Base-by-base conservation (phyloP, 768 basidiomycete species). In the Mycena galopus region DNA sequence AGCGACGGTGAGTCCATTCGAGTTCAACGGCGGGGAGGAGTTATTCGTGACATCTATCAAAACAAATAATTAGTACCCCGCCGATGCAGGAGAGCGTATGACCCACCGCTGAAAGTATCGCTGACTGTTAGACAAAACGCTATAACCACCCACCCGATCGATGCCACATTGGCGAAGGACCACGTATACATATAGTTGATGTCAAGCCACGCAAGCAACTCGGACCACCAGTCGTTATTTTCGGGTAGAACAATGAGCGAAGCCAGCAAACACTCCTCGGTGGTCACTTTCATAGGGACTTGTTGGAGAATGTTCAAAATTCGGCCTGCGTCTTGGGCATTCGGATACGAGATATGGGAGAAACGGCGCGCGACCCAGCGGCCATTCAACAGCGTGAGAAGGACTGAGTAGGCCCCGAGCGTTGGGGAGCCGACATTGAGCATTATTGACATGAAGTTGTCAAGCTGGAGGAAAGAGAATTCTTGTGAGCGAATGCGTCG, bases 1-100 rank as follows among this genome's bases (percentile, higher is more conserved):
- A 0, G 84, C 84, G 3, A 83, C 83, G 16, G 77, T 82, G 32
- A 85, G 79, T 0, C 85, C 87, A n/a, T 78, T 83, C 2, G 81
- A 76, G 42, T 81, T 75, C 4, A 84, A 47, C 4, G 74, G 32
- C 12, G 53, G 59, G 12, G 64, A 25, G 0, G 53, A 39, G 23
- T 65, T 65, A 3, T 56, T 39, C 12, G 69, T 75, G 25, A 77
- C 69, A 47, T 78, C 67, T 7, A 50, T 50, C 9, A 50, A 50
- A 50, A 23, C n/a, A 50, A 44, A 44, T 44, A 21, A 21, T 17
- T 44, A 16, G 42, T n/a, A n/a, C n/a, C n/a, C n/a, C n/a, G n/a
- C n/a, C n/a, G n/a, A n/a, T n/a, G n/a, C n/a, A n/a, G n/a, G n/a
- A n/a, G n/a, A n/a, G n/a, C n/a, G n/a, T 50, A 50, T 21, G 47